Evolutionary conservation across 495 filamentous ascomycete genomes (phyloP), one percentile per base, ranked within the genome.

Genomic region (Xylaria venustula): DNA sequence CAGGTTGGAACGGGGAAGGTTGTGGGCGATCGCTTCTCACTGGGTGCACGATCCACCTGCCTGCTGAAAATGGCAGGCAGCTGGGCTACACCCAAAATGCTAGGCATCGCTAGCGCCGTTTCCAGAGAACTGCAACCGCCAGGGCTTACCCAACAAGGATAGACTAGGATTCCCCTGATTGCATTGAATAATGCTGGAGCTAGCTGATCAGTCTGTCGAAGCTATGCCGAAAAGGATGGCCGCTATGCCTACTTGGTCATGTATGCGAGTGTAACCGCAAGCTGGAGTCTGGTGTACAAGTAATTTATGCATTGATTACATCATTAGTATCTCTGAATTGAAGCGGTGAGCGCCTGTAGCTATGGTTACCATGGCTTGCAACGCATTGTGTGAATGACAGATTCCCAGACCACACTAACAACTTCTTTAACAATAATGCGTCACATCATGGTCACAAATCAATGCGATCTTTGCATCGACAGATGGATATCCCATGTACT

Each of bases 51-150:
- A 6, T 22, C 42, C 42, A 45, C 42, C n/a, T 4, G 42, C 42
- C 3, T 45, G 17, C 42, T 45, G 42, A 15, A 58, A 48, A 58
- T 48, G 54, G 54, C 54, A 58, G 54, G 54, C 54, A 49, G 22
- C 53, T 55, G 23, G 42, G 30, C 30, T 55, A 15, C 17, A 49
- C 4, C 1, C 40, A 8, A 7, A 5, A 55, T 42, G 54, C 41
- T 58, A 26, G 44, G 44, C 54, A 17, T 49, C 22, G 45, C 15
- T 58, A 58, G 54, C 32, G 42, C 20, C 30, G 54, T 58, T 58
- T 58, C 54, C 54, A 47, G 42, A 37, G 42, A 19, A 28, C 54
- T 28, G 32, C 26, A 48, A 48, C 30, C 44, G 54, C 42, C 40
- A 55, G 25, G 53, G 25, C 26, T 28, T 20, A 26, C 12, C 36